A percentile compares a stretch with the other conserved stretches of the same genome.
phyloP scores from a whole-genome alignment of 257 asterid genomes.

The Orobanche coerulescens region DNA sequence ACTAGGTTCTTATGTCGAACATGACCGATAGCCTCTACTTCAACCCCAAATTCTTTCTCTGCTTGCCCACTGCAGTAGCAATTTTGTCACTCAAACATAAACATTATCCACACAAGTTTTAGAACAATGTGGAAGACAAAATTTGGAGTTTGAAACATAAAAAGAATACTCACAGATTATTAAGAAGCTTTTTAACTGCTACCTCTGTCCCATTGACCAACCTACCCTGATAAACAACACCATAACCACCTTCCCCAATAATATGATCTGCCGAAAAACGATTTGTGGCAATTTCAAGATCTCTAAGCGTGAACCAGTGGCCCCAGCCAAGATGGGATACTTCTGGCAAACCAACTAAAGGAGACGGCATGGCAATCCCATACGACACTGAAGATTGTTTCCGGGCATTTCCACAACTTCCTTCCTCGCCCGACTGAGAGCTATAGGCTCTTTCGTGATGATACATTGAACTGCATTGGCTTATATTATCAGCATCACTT shows the following conservation, averaged over 20 bases:
- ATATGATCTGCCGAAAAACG: conserved; percentile 66
- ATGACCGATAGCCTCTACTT: conserved; percentile 96
- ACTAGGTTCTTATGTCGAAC: conserved; percentile 96
- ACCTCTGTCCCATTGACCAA: conserved; percentile 85
- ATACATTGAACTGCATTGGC: conserved; percentile 73
- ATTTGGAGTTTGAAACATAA: conserved; percentile 6
- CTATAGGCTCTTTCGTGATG: conserved; percentile 59
- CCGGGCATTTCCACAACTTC: conserved; percentile 55
- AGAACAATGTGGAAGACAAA: not conserved
- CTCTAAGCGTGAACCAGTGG: conserved; percentile 97
- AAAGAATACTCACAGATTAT: conserved; percentile 69
- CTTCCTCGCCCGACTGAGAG: conserved; percentile 96
- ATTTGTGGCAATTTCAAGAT: conserved; percentile 76
- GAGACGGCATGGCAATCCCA: conserved; percentile 68
- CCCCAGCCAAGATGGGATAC: conserved; percentile 98
- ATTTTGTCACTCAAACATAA: conserved; percentile 19
- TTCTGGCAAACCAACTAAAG: conserved; percentile 88
- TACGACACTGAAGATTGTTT: conserved; percentile 52
- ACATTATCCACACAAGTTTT: not conserved
- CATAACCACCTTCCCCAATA: conserved; percentile 97
- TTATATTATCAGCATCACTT: conserved; percentile 69
- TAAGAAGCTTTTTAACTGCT: conserved; percentile 91
- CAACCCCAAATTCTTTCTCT: conserved; percentile 88
- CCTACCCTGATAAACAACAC: conserved; percentile 73
- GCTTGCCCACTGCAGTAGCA: conserved; percentile 76